Conservation (phyloP, 495 filamentous ascomycete genomes). For the Margaritispora aquatica region DNA sequence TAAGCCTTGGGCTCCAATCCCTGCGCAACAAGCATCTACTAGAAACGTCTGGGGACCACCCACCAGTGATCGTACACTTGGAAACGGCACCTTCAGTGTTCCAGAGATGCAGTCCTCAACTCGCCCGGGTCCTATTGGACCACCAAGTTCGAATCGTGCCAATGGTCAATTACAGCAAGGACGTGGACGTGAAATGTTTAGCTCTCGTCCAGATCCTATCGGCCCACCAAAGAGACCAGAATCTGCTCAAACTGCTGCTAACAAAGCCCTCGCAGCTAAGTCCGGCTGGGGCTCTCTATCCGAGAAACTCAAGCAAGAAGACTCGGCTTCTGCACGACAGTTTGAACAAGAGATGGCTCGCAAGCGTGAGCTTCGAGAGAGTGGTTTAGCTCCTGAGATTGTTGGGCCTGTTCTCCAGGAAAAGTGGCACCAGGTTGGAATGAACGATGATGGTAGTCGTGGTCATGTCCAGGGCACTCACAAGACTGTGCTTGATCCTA, state of each 20-base stretch:
- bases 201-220: slow-evolving; percentile 39
- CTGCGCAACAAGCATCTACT: slow-evolving; percentile 33
- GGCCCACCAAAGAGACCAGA: slow-evolving; percentile 30
- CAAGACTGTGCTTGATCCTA: slow-evolving; percentile 4
- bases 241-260: neutral
- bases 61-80: slow-evolving; percentile 60
- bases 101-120: slow-evolving; percentile 32
- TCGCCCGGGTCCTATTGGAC: slow-evolving; percentile 47
- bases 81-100: slow-evolving; percentile 73
- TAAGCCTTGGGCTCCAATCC: slow-evolving; percentile 21
- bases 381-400: slow-evolving; percentile 7
- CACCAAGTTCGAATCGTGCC: slow-evolving; percentile 34
- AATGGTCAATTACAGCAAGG: slow-evolving; percentile 33
- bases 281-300: slow-evolving; percentile 45
- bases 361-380: slow-evolving; percentile 11
- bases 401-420: slow-evolving; percentile 49
- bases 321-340: slow-evolving; percentile 24
- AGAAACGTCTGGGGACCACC: slow-evolving; percentile 69
- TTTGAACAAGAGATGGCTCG: slow-evolving; percentile 9
- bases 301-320: slow-evolving; percentile 34
- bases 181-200: slow-evolving; percentile 25
- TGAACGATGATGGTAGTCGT: slow-evolving; percentile 27
- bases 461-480: slow-evolving; percentile 11
- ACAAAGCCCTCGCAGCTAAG: slow-evolving; percentile 2
- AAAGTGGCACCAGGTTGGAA: slow-evolving; percentile 54